Base-by-base conservation (phyloP, 2,329 filamentous ascomycete species). In the Arthroderma sp. region DNA sequence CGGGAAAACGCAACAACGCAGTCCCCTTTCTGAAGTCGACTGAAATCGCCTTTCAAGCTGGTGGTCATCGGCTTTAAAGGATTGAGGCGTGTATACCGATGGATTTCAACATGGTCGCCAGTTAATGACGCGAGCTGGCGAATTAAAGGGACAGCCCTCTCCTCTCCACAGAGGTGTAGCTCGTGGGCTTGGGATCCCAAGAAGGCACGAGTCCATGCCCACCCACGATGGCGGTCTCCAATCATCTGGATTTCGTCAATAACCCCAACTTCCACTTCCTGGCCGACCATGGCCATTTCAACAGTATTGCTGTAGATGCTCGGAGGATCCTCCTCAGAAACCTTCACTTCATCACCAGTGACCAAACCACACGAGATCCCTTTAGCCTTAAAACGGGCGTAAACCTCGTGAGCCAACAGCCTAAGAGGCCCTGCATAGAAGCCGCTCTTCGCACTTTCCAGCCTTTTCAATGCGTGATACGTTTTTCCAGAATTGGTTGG, bases 221-320 rank as follows among this genome's bases (percentile, higher is more conserved):
- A 94, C 1, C 93, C 91, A 54, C 91, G 81, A 0, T 86, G 77
- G 0, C 61, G 50, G 56, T 87, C 81, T 10, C 78, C 81, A 53
- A 98, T 86, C 91, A 98, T 96, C 64, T 98, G 91, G 46, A 98
- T 96, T 67, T 98, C 91, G 58, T 98, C 91, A 50, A 98, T 89
- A 53, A 98, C 89, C 1, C 86, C 89, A 32, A 98, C 88, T 36
- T 96, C 89, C 29, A 85, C 78, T 2, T 62, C 60, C 3, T 64
- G 64, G 40, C 72, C 70, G 15, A 78, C 53, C 5, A 75, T 75
- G 27, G 80, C 73, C 82, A 98, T 98, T 62, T 98, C 91, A 3
- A 98, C 91, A 0, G 91, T 98, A 58, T 91, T 95, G 58, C 86
- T 89, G 46, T 74, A 75, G 57, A 94, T 81, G 49, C 72, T 56